Base-by-base conservation (phyloP, 257 asterid genomes). In the Gentiana macrophylla region DNA sequence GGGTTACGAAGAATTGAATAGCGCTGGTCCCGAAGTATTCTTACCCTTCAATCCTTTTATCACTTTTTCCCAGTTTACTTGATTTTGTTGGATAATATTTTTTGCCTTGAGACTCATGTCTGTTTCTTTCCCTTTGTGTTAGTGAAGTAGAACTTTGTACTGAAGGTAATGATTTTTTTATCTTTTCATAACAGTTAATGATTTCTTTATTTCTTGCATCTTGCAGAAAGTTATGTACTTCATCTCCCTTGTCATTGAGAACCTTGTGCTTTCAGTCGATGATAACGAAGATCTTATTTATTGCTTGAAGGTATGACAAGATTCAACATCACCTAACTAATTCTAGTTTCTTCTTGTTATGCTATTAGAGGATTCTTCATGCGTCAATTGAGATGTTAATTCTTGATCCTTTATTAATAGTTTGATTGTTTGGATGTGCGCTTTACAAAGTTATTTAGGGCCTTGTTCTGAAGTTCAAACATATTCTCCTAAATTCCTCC, bases 211-310 rank as follows among this genome's bases (percentile, higher is more conserved):
- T 64, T 57, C 68, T 37, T 69, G 37, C 12, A 57, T 59, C 58
- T 59, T 70, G 69, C 97, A 92, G 99, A 88, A 88, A 85, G 77
- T 82, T 71, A 92, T 92, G 84, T 60, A 81, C 74, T 81, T 81
- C 94, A 88, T 88, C 72, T 77, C 94, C 61, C 94, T 92, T 48
- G 80, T 92, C 64, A 73, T 88, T 61, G 99, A 92, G 77, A 92
- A 92, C 72, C 93, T 92, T 15, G 84, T 78, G 8, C 95, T 92
- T 67, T 88, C 99, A 2, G 79, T 84, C 79, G 84, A 72, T 38
- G 70, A 88, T 58, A 88, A 92, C 67, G 95, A 85, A 72, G 95
- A 88, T 73, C 90, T 85, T 67, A 66, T 92, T 71, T 92, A 80
- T 67, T 88, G 99, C 84, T 76, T 81, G 68, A 92, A 92, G 97